A percentile compares a stretch with the other conserved stretches of the same genome.
Evolutionary conservation across 1,139 yeast species (phyloP).

Genomic region (Candida tunisiensis): DNA sequence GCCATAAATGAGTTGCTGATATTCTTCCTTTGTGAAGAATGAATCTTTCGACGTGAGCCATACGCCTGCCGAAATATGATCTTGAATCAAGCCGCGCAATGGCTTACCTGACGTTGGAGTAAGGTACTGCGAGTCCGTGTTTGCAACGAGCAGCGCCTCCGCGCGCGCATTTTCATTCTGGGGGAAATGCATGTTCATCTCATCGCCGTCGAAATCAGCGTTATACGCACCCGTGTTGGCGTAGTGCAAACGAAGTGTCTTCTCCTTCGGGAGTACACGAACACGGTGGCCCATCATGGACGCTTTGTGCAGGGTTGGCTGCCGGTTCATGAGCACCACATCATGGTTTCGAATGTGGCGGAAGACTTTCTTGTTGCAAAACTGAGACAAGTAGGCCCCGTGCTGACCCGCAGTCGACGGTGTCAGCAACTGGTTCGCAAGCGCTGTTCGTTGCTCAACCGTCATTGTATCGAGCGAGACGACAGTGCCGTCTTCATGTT

Average conservation of each 20-base stretch:
- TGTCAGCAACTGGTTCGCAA: slow-evolving; percentile 87
- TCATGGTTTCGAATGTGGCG: slow-evolving; percentile 92
- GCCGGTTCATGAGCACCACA: slow-evolving; percentile 96
- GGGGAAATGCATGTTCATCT: slow-evolving; percentile 99
- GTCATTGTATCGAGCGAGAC: slow-evolving; percentile 81
- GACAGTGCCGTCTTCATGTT: slow-evolving; percentile 88
- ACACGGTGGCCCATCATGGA: slow-evolving; percentile 99
- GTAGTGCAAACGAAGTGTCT: slow-evolving; percentile 89
- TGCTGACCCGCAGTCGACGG: slow-evolving; percentile 41
- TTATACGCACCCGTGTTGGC: slow-evolving; percentile 99
- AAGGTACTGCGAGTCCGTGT: slow-evolving; percentile 91
- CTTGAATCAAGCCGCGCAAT: slow-evolving; percentile 96
- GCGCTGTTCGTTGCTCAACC: slow-evolving; percentile 84
- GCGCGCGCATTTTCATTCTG: slow-evolving; percentile 97
- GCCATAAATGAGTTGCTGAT: slow-evolving; percentile 88
- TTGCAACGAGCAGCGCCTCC: slow-evolving; percentile 88
- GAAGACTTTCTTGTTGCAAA: slow-evolving; percentile 81
- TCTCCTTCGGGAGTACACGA: slow-evolving; percentile 91
- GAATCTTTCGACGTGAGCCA: slow-evolving; percentile 92
- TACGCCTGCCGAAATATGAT: slow-evolving; percentile 97
- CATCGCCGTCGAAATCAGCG: slow-evolving; percentile 99
- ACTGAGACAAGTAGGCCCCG: too few species aligned
- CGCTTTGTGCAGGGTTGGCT: slow-evolving; percentile 97
- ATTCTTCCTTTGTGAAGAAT: slow-evolving; percentile 78
- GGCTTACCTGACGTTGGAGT: slow-evolving; percentile 99